Conservation (phyloP, 108 stramenopile genomes). For the Craspedostauros australis region DNA sequence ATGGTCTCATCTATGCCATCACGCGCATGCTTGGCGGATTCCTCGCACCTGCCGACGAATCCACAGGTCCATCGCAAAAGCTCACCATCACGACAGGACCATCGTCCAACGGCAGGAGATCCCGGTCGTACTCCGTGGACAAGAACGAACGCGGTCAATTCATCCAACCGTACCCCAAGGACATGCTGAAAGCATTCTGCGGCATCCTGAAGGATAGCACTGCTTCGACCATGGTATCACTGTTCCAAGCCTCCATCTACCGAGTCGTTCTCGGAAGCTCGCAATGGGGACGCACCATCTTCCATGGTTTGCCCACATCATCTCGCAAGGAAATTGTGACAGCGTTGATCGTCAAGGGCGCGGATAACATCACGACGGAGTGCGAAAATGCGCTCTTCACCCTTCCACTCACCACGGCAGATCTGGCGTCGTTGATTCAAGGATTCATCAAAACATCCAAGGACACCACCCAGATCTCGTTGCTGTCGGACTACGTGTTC, state of each 20-base stretch:
- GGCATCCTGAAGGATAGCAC: slow-evolving; percentile 19
- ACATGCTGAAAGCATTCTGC: slow-evolving; percentile 49
- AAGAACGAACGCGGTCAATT: slow-evolving; percentile 29
- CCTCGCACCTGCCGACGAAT: slow-evolving; percentile 20
- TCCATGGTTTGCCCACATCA: slow-evolving; percentile 31
- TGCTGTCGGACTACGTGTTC: slow-evolving; percentile 48
- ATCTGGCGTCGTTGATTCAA: slow-evolving; percentile 40
- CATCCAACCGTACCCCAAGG: slow-evolving; percentile 60
- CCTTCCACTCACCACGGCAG: slow-evolving; percentile 52
- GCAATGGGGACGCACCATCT: slow-evolving; percentile 66
- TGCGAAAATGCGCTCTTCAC: slow-evolving; percentile 40
- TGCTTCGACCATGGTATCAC: not conserved
- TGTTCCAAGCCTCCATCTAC: slow-evolving; percentile 24
- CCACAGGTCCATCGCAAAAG: not conserved
- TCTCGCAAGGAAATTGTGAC: slow-evolving; percentile 15
- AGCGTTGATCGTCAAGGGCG: slow-evolving; percentile 31
- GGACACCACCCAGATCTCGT: slow-evolving; percentile 34
- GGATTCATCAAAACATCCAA: slow-evolving; percentile 12
- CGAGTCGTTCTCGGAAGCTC: slow-evolving; percentile 43
- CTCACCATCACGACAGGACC: slow-evolving; percentile 73
- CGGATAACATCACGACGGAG: slow-evolving; percentile 16
- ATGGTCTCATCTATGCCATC: slow-evolving; percentile 27
- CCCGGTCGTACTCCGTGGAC: slow-evolving; percentile 74
- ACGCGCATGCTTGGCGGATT: slow-evolving; percentile 51
- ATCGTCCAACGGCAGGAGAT: slow-evolving; percentile 46